A percentile compares a stretch with the other conserved stretches of the same genome.
Conservation (phyloP, 768 basidiomycete species). For the Pleurotus ostreatus region DNA sequence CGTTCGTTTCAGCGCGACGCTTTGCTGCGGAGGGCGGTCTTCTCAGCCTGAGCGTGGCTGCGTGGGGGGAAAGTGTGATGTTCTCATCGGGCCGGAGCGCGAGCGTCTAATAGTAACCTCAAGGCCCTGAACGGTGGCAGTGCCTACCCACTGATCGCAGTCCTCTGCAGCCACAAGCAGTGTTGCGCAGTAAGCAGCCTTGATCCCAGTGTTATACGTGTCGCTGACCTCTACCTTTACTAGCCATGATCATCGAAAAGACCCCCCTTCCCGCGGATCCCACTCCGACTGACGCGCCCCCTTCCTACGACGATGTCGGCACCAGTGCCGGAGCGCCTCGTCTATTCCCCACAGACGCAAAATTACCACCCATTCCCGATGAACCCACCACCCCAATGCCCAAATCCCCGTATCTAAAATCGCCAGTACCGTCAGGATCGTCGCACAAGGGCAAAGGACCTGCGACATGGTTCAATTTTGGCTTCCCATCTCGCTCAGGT, state of each 20-base stretch:
- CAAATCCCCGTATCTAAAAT: not conserved
- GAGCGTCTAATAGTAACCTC: no score
- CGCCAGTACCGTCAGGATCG: not conserved
- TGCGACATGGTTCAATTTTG: slow-evolving; percentile 31
- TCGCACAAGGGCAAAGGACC: slow-evolving; percentile 10
- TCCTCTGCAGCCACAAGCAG: not conserved
- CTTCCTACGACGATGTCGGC: slow-evolving; percentile 31
- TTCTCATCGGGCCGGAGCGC: no score
- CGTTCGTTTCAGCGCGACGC: no score
- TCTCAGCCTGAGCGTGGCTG: no score
- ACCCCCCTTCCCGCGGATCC: slow-evolving; percentile 32
- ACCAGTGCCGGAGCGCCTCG: not conserved
- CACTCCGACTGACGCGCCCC: slow-evolving; percentile 34
- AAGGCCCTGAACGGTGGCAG: not conserved
- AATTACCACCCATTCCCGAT: not conserved
- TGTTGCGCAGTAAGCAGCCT: not conserved
- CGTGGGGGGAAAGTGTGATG: no score
- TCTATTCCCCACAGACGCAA: not conserved
- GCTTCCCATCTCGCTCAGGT: slow-evolving; percentile 26
- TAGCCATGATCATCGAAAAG: slow-evolving; percentile 26
- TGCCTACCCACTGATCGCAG: not conserved
- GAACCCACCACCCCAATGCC: not conserved
- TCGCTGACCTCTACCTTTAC: not conserved
- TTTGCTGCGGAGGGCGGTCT: no score
- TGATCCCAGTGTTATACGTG: not conserved